Evolutionary conservation across 208 protist species (phyloP).

Genomic region (Lotmaria passim): DNA sequence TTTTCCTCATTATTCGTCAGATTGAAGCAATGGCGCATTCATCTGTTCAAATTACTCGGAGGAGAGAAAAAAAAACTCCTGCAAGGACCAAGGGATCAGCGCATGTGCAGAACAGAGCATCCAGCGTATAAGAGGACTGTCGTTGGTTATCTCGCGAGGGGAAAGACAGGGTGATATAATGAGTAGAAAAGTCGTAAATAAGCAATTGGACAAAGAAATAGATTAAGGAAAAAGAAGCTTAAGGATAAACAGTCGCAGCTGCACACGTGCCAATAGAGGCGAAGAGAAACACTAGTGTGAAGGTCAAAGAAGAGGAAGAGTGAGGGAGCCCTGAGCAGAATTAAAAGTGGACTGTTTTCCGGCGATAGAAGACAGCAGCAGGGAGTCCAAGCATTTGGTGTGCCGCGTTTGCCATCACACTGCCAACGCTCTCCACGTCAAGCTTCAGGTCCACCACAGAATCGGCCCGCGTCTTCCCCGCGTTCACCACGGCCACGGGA

Average conservation of each 20-base stretch:
- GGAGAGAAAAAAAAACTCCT: too few relatives aligned
- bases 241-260: too few relatives aligned
- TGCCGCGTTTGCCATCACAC: conserved; percentile 36
- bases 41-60: too few relatives aligned
- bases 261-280: not conserved
- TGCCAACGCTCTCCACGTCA: conserved; percentile 49
- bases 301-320: conserved; percentile 11
- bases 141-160: not conserved
- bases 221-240: not conserved
- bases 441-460: conserved; percentile 60
- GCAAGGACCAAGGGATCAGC: too few relatives aligned
- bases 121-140: not conserved
- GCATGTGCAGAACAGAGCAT: not conserved
- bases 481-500: conserved; percentile 73
- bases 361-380: conserved; percentile 22
- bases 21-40: too few relatives aligned
- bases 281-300: not conserved
- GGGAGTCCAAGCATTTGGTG: conserved; percentile 34
- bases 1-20: too few relatives aligned
- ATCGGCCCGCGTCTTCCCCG: conserved; percentile 70
- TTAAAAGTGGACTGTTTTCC: conserved; percentile 12
- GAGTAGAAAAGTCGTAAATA: too few relatives aligned
- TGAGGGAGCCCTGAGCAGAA: not conserved
- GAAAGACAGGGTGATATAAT: too few relatives aligned
- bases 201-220: not conserved